phyloP scores from a whole-genome alignment of 768 basidiomycete species.

The Xerocomus spinulosus region DNA sequence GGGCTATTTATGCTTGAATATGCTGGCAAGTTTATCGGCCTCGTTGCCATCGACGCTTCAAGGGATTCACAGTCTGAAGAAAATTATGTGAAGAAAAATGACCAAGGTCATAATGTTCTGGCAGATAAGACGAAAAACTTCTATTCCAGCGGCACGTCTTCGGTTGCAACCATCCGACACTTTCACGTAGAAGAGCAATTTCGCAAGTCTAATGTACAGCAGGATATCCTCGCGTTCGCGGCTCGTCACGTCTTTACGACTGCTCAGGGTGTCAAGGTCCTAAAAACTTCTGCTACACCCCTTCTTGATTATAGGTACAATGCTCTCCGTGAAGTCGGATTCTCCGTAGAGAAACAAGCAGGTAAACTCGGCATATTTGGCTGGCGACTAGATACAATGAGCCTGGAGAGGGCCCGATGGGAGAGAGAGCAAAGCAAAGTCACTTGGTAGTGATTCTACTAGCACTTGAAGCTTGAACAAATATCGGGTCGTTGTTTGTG shows the following conservation, averaged over 20 bases:
- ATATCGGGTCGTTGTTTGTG: neutral
- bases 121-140: constrained; percentile 12
- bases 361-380: constrained; percentile 49
- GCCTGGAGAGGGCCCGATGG: constrained; percentile 47
- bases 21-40: constrained; percentile 53
- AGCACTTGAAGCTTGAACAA: too few species aligned
- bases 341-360: constrained; percentile 40
- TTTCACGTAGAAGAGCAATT: constrained; percentile 68
- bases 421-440: constrained; percentile 24
- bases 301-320: constrained; percentile 48
- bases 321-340: constrained; percentile 45
- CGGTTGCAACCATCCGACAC: constrained; percentile 65
- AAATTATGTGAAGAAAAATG: constrained; percentile 19
- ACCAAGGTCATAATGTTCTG: constrained; percentile 10
- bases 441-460: too few species aligned
- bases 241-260: constrained; percentile 52
- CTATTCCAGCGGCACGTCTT: constrained; percentile 35
- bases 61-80: constrained; percentile 34
- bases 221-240: constrained; percentile 62
- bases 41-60: constrained; percentile 68
- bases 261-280: constrained; percentile 37
- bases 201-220: constrained; percentile 51
- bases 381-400: constrained; percentile 50
- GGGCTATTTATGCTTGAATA: constrained; percentile 70
- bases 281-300: constrained; percentile 46